Evolutionary conservation across 495 filamentous ascomycete genomes (phyloP).

Genomic region (Xylaria grammica): DNA sequence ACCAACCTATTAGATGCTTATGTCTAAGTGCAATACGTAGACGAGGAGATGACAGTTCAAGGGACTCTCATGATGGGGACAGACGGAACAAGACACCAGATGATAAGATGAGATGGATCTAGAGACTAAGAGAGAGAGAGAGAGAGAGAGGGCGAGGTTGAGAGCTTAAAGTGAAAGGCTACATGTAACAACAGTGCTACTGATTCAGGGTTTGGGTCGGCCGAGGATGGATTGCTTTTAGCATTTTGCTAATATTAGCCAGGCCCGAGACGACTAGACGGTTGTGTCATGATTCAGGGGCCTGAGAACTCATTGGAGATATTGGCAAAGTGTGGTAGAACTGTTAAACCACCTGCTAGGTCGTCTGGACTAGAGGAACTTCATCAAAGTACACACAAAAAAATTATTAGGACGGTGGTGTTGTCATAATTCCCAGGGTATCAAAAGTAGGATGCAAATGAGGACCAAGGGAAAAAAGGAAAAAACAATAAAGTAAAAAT

Average conservation of each 20-base stretch:
- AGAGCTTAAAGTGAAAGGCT: not conserved
- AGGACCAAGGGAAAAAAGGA: conserved; percentile 3
- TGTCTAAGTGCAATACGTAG: not conserved
- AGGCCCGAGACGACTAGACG: conserved; percentile 7
- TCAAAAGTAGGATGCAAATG: not conserved
- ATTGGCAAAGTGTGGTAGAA: not conserved
- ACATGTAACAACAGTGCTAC: conserved; percentile 4
- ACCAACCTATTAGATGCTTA: not conserved
- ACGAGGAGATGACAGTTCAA: conserved; percentile 2
- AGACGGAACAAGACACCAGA: not conserved
- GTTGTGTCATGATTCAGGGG: conserved; percentile 18
- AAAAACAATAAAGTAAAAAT: not conserved
- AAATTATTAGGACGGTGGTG: not conserved
- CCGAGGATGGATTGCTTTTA: conserved; percentile 12
- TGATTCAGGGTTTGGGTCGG: conserved; percentile 7
- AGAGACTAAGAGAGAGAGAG: not conserved
- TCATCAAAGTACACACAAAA: not conserved
- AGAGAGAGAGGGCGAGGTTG: not conserved
- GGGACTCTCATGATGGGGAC: not conserved
- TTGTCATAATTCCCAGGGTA: conserved; percentile 4
- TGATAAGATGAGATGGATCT: not conserved
- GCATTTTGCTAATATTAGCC: conserved; percentile 10
- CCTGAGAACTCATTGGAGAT: conserved; percentile 3
- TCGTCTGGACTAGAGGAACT: not conserved
- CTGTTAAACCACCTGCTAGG: not conserved